phyloP scores from a whole-genome alignment of 345 rosid species.

The Brassica rapa region DNA sequence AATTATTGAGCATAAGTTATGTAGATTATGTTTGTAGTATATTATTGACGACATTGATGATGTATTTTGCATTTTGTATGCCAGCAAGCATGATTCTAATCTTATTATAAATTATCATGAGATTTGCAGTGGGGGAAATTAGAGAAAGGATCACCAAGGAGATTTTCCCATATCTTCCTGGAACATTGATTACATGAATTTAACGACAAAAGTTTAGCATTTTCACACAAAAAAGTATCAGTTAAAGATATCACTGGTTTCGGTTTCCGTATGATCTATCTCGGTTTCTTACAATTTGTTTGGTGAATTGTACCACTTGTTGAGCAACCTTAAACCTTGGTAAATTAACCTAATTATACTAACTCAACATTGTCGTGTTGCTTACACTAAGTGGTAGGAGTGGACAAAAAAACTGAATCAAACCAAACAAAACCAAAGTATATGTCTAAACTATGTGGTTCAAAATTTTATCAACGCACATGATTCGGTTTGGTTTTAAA shows the following conservation, averaged over 20 bases:
- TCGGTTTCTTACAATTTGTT: constrained; percentile 15
- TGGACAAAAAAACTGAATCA: too few species aligned
- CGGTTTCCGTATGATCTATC: constrained; percentile 27
- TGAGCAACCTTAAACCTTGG: constrained; percentile 37
- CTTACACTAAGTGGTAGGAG: background rate
- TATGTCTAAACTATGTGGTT: too few species aligned
- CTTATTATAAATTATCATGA: constrained; percentile 5
- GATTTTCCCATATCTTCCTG: constrained; percentile 36
- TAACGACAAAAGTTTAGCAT: constrained; percentile 31
- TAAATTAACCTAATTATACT: constrained; percentile 1
- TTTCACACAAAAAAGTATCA: constrained; percentile 10
- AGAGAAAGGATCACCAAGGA: constrained; percentile 19
- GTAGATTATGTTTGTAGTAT: background rate
- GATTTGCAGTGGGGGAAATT: background rate
- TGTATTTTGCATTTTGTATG: background rate
- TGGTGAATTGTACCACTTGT: constrained; percentile 34
- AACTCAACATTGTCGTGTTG: constrained; percentile 4
- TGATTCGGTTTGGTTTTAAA: too few species aligned
- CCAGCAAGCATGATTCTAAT: background rate
- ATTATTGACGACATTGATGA: background rate
- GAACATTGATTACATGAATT: constrained; percentile 28
- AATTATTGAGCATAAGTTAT: background rate
- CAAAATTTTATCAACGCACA: too few species aligned
- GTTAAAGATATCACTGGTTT: background rate
- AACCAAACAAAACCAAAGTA: too few species aligned